Evolutionary conservation across 2,329 filamentous ascomycete genomes (phyloP).

Genomic region (Cordyceps fumosorosea): DNA sequence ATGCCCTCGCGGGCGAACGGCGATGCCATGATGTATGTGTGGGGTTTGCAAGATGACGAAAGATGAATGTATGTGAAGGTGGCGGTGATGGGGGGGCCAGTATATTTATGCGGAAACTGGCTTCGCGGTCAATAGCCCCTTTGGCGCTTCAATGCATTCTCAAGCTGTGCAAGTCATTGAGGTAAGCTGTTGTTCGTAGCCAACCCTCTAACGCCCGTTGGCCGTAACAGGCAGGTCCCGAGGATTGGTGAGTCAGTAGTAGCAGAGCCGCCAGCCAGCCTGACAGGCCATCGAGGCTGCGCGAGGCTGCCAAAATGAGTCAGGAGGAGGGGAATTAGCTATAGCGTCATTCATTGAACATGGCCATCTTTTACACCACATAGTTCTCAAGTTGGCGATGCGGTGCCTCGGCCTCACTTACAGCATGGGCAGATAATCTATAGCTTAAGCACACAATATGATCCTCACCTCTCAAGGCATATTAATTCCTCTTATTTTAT

Average conservation of each 20-base stretch:
- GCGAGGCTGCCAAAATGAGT: not conserved
- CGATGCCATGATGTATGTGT: slow-evolving; percentile 2
- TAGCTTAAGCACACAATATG: no score
- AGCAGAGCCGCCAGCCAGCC: not conserved
- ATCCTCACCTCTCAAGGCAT: no score
- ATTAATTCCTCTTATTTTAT: no score
- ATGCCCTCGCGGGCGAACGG: slow-evolving; percentile 13
- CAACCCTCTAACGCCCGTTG: not conserved
- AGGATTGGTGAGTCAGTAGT: not conserved
- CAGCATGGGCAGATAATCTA: no score
- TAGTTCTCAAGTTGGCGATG: no score
- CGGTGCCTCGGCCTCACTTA: no score
- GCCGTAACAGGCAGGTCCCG: not conserved
- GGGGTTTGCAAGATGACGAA: not conserved
- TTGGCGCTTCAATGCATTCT: no score
- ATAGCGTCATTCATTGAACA: not conserved
- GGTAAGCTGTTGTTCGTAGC: not conserved
- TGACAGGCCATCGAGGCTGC: not conserved
- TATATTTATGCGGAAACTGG: no score
- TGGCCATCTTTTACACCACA: no score
- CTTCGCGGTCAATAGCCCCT: no score
- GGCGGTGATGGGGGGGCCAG: not conserved
- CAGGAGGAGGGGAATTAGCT: not conserved
- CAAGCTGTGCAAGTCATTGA: not conserved
- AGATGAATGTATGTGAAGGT: not conserved